Evolutionary conservation across 441 rosid genomes (phyloP), one percentile per base, ranked within the genome.

Genomic region (Pelargonium myrrhifolium): DNA sequence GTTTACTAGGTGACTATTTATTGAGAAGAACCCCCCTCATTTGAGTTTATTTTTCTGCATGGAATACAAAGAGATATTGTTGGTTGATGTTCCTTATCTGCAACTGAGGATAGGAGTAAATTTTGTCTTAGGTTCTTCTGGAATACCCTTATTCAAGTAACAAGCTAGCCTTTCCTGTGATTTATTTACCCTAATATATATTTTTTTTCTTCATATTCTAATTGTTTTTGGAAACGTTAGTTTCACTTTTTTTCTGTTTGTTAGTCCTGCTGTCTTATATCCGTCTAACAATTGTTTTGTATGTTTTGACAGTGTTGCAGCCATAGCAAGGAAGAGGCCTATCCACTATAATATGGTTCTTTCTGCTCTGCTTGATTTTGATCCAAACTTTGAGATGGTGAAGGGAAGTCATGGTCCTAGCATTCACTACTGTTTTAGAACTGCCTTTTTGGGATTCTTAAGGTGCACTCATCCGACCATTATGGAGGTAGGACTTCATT

Each of bases 371-470:
- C 89, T 89, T 71, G 88, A 88, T 72, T 93, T 90, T 76, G 79
- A 80, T 80, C 86, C 87, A 64, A 88, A 84, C 76, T 73, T 77
- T 71, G 94, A 93, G 76, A 77, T 75, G n/a, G 71, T 68, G 65
- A 89, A 82, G 81, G 90, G 88, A 68, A 76, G 82, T 72, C 99
- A 89, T 81, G 75, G 69, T 73, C 76, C 86, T 77, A 96, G 98
- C 71, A 75, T 93, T 58, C 97, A 83, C 69, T 93, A 87, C 80
- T 96, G 98, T 24, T 67, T 96, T 64, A 90, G 97, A 81, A 90
- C 97, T 74, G 97, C 99, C 58, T 91, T 90, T 74, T 75, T 96
- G 81, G 98, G 98, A 79, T 93, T 96, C 80, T 85, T 96, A 70
- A 84, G 98, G 79, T 87, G 93, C 76, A 80, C 89, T 55, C 69